Conservation (phyloP, 2,329 filamentous ascomycete species). For the Aspergillus sp. region DNA sequence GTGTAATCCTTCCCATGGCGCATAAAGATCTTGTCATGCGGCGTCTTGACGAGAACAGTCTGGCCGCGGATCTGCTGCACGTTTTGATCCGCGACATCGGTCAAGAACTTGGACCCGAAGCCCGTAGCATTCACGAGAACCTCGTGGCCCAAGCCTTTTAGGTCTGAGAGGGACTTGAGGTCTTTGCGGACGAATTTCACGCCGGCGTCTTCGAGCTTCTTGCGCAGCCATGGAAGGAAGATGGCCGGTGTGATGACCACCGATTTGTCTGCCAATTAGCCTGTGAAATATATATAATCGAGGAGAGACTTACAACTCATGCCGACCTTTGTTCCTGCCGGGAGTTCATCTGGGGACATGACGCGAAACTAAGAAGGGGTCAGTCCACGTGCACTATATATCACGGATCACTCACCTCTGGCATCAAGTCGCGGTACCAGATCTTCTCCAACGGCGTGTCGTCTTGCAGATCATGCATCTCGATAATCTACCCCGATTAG, state of each 20-base stretch:
- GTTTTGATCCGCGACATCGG: conserved; percentile 23
- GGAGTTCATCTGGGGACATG: not conserved
- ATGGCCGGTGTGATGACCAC: conserved; percentile 10
- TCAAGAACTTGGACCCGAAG: conserved; percentile 24
- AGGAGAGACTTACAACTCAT: not conserved
- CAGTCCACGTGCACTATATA: not conserved
- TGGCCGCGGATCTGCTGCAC: conserved; percentile 27
- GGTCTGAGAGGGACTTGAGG: conserved; percentile 25
- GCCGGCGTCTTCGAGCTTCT: conserved; percentile 18
- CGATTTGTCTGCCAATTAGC: not conserved
- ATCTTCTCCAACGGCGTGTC: conserved; percentile 11
- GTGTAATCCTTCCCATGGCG: conserved; percentile 13
- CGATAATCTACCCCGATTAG: conserved; percentile 1
- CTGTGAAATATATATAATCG: not conserved
- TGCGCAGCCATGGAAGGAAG: conserved; percentile 13
- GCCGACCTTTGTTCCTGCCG: not conserved
- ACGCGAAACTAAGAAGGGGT: not conserved
- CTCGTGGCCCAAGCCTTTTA: conserved; percentile 27
- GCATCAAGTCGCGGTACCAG: conserved; percentile 21
- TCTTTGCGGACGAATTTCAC: conserved; percentile 27
- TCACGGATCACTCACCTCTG: conserved; percentile 18
- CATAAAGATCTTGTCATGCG: conserved; percentile 13
- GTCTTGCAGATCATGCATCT: conserved; percentile 22
- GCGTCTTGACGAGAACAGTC: conserved; percentile 13
- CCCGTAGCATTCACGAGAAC: conserved; percentile 32